phyloP scores from a whole-genome alignment of 441 rosid species.

The Eugenia klotzschiana region DNA sequence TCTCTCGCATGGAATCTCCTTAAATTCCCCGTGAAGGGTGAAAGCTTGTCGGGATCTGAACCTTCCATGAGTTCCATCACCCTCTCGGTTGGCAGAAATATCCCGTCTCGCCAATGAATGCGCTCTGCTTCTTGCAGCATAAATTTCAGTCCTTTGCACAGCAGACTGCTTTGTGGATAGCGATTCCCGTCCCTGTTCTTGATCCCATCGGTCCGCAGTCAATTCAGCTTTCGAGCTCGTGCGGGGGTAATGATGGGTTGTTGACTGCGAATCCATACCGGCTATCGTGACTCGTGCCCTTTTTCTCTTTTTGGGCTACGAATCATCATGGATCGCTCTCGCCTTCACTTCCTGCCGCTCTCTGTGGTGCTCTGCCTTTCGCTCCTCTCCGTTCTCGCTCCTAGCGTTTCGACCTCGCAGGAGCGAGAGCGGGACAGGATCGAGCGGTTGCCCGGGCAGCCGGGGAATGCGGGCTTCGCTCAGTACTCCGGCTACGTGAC shows the following conservation, averaged over 20 bases:
- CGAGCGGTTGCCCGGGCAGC: constrained; percentile 65
- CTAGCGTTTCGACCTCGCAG: constrained; percentile 7
- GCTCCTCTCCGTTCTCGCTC: constrained; percentile 13
- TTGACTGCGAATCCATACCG: neutral
- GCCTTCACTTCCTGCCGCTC: neutral
- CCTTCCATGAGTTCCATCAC: neutral
- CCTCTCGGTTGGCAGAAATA: neutral
- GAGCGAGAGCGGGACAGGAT: constrained; percentile 55
- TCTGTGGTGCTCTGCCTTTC: constrained; percentile 5
- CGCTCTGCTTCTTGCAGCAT: neutral
- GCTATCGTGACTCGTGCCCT: neutral
- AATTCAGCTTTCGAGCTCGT: neutral
- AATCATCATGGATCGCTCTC: neutral
- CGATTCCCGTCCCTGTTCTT: neutral
- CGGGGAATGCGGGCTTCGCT: constrained; percentile 43
- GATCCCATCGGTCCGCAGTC: neutral
- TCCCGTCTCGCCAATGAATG: neutral
- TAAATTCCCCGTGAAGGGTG: neutral
- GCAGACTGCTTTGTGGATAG: neutral
- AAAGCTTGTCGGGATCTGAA: neutral
- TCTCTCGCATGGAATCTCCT: neutral
- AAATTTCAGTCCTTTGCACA: neutral
- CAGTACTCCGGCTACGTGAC: constrained; percentile 85
- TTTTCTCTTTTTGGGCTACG: neutral
- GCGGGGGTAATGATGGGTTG: neutral